Evolutionary conservation across 805 yeast species (phyloP).

Genomic region (Priceomyces melissophilus): DNA sequence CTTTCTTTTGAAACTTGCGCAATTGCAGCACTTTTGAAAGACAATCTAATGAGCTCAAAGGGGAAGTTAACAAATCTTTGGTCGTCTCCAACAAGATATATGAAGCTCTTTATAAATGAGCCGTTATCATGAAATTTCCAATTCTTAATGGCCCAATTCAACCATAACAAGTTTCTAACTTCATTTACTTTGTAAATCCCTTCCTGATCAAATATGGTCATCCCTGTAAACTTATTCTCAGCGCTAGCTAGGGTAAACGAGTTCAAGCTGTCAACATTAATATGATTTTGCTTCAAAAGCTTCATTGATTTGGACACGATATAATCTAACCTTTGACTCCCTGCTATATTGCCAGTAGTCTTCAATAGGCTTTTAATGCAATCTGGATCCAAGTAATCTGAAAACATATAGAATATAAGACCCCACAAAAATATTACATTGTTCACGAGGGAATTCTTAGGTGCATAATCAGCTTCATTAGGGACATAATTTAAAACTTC

Average conservation of each 20-base stretch:
- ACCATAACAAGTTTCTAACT: constrained; percentile 27
- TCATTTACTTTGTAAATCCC: constrained; percentile 4
- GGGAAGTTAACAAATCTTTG: constrained; percentile 10
- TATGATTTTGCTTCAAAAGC: constrained; percentile 5
- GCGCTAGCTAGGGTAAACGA: background rate
- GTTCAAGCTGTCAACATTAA: constrained; percentile 1
- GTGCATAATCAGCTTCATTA: too few relatives aligned
- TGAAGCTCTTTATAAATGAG: constrained; percentile 11
- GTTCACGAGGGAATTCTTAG: constrained; percentile 1
- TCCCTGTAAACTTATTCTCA: background rate
- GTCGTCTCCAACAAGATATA: constrained; percentile 10
- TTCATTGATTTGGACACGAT: constrained; percentile 10
- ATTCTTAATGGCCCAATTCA: constrained; percentile 18
- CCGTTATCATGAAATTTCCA: constrained; percentile 20
- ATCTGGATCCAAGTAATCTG: constrained; percentile 3
- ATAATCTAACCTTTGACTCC: constrained; percentile 12
- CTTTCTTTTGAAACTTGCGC: constrained; percentile 18
- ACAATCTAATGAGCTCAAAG: constrained; percentile 16
- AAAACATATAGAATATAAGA: constrained; percentile 6
- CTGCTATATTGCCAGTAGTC: constrained; percentile 7
- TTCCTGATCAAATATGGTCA: constrained; percentile 1
- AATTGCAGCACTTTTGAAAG: constrained; percentile 19
- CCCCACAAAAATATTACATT: constrained; percentile 11
- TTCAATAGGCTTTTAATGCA: constrained; percentile 7
- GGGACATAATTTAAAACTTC: background rate